Percentiles rank a stretch among this genome's conserved stretches.
These are phyloP conservation scores for Candida frijolesensis DNA, from an alignment of 1,139 yeast genomes.

Conservation along the genomic window DNA sequence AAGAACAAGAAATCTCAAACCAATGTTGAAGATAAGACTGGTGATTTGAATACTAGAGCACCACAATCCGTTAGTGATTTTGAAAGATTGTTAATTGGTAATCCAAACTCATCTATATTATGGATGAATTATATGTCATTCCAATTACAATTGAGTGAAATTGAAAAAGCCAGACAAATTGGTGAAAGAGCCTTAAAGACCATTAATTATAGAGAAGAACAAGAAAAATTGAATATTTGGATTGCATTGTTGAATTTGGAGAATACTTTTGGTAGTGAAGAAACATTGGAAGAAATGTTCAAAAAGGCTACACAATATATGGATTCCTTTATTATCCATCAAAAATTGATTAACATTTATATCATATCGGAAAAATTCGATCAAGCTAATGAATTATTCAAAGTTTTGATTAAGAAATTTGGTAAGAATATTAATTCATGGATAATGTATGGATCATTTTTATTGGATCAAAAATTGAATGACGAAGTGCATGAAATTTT, in stretches of 20 bases:
- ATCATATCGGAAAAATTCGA: conserved; percentile 69
- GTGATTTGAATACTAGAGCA: conserved; percentile 76
- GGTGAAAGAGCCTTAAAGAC: conserved; percentile 92
- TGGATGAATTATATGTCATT: conserved; percentile 99
- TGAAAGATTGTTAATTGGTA: conserved; percentile 86
- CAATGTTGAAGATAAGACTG: conserved; percentile 77
- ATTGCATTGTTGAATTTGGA: conserved; percentile 93
- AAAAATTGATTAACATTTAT: conserved; percentile 75
- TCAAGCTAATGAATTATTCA: conserved; percentile 71
- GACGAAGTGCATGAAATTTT: conserved; percentile 71
- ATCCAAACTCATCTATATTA: conserved; percentile 88
- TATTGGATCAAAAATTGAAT: conserved; percentile 58
- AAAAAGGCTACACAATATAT: conserved; percentile 84
- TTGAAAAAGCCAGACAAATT: conserved; percentile 91
- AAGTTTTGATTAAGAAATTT: conserved; percentile 75
- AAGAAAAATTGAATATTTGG: conserved; percentile 93
- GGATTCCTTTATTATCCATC: conserved; percentile 84
- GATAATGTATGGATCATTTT: conserved; percentile 76
- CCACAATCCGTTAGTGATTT: conserved; percentile 92
- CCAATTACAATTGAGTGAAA: conserved; percentile 90
- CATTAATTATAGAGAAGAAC: conserved; percentile 88
- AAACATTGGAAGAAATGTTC: conserved; percentile 77
- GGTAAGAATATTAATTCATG: conserved; percentile 72
- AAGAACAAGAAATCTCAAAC: conserved; percentile 42
- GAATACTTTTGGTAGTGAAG: conserved; percentile 87